Evolutionary conservation across 805 yeast species (phyloP).

Genomic region (Kuraishia capsulata): DNA sequence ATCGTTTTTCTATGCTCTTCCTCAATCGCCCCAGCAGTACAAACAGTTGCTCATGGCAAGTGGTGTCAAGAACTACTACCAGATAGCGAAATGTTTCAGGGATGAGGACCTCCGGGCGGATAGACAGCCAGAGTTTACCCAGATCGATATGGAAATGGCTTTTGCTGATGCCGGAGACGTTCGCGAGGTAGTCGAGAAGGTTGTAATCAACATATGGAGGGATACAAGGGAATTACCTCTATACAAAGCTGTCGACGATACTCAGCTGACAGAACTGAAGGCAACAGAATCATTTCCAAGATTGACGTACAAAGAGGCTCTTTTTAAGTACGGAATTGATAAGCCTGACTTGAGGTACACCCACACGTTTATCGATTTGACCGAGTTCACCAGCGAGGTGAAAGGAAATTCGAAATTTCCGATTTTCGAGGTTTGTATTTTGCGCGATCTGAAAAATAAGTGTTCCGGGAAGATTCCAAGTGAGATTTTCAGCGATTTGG

Average conservation of each 20-base stretch:
- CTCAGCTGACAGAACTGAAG: constrained; percentile 18
- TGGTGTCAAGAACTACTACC: constrained; percentile 80
- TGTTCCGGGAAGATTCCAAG: constrained; percentile 18
- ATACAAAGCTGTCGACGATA: constrained; percentile 24
- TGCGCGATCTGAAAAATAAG: constrained; percentile 28
- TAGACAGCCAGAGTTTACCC: constrained; percentile 97
- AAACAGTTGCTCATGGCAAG: constrained; percentile 93
- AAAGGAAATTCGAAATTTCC: constrained; percentile 40
- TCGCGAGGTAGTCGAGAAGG: constrained; percentile 47
- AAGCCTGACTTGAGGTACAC: constrained; percentile 83
- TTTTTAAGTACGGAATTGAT: constrained; percentile 77
- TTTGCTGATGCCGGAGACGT: constrained; percentile 68
- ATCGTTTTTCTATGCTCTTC: constrained; percentile 70
- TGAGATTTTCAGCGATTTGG: constrained; percentile 22
- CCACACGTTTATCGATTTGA: constrained; percentile 40
- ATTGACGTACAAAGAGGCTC: constrained; percentile 59
- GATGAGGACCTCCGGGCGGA: constrained; percentile 94
- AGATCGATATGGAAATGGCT: constrained; percentile 91
- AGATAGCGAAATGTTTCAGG: constrained; percentile 88
- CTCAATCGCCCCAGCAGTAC: constrained; percentile 97
- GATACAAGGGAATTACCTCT: constrained; percentile 30
- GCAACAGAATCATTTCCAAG: constrained; percentile 28
- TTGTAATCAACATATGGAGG: constrained; percentile 50
- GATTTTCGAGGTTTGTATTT: constrained; percentile 64
- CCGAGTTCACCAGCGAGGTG: constrained; percentile 22